A percentile compares a stretch with the other conserved stretches of the same genome.
Conservation (phyloP, 2,329 filamentous ascomycete genomes). For the Diaporthe eres region DNA sequence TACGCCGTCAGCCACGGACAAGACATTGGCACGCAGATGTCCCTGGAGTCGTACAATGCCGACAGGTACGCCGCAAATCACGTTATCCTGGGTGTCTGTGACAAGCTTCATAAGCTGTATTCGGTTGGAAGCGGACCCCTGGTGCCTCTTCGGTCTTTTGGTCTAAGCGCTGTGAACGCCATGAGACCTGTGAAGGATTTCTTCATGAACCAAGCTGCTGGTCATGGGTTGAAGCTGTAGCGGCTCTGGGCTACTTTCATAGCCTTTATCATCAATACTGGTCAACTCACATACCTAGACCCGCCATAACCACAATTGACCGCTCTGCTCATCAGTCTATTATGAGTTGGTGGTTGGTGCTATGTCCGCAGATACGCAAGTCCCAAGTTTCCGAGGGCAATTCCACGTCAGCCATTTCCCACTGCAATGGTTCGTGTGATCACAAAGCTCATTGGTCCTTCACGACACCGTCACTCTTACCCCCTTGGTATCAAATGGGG, state of each 20-base stretch:
- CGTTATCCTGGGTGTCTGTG: slow-evolving; percentile 82
- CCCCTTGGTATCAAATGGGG: neutral
- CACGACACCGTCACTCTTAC: neutral
- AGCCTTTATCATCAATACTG: neutral
- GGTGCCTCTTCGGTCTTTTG: slow-evolving; percentile 83
- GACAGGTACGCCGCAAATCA: slow-evolving; percentile 89
- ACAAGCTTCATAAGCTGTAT: slow-evolving; percentile 95
- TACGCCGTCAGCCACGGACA: slow-evolving; percentile 86
- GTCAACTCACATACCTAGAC: neutral
- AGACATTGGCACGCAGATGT: slow-evolving; percentile 85
- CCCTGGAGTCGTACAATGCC: slow-evolving; percentile 84
- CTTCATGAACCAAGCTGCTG: slow-evolving; percentile 83
- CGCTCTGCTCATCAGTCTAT: neutral
- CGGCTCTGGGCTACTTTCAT: neutral
- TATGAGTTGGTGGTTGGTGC: neutral
- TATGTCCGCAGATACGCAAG: neutral
- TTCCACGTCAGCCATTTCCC: neutral
- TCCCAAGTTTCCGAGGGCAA: too few relatives aligned
- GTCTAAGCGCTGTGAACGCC: slow-evolving; percentile 81
- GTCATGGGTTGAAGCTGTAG: slow-evolving; percentile 63
- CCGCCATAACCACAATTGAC: neutral
- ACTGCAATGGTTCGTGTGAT: neutral
- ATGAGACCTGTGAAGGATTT: slow-evolving; percentile 84
- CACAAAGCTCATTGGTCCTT: neutral
- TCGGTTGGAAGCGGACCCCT: slow-evolving; percentile 84